phyloP scores from a whole-genome alignment of 2,329 filamentous ascomycete species.

The Nothophaeocryptopus gaeumannii region DNA sequence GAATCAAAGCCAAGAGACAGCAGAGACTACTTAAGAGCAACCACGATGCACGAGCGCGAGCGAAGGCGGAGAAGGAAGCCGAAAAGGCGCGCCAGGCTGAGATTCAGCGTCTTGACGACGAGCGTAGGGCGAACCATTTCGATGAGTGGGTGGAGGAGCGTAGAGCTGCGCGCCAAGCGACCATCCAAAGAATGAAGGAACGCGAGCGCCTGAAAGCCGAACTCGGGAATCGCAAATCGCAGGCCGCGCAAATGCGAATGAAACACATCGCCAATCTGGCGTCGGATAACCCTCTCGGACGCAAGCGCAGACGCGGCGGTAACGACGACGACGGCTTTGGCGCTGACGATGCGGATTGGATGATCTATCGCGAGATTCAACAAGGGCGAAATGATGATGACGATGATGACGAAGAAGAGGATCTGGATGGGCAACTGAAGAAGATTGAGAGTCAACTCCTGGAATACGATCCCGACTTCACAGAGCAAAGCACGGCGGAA shows the following conservation, averaged over 20 bases:
- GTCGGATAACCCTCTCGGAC: constrained; percentile 71
- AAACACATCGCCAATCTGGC: constrained; percentile 95
- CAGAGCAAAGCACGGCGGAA: constrained; percentile 85
- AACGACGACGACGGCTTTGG: constrained; percentile 97
- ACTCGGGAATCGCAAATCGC: constrained; percentile 91
- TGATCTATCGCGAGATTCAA: constrained; percentile 89
- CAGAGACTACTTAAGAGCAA: constrained; percentile 93
- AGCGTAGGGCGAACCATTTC: constrained; percentile 78
- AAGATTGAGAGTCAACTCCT: constrained; percentile 80
- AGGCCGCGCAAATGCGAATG: constrained; percentile 96
- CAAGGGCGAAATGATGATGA: constrained; percentile 87
- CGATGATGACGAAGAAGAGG: constrained; percentile 90
- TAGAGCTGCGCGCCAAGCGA: constrained; percentile 65
- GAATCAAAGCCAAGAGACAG: constrained; percentile 86
- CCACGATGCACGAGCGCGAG: constrained; percentile 86
- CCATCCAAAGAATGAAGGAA: constrained; percentile 85
- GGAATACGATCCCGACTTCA: constrained; percentile 81
- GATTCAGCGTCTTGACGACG: constrained; percentile 77
- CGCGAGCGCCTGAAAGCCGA: constrained; percentile 90
- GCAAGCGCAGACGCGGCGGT: constrained; percentile 79
- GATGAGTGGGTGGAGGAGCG: constrained; percentile 85
- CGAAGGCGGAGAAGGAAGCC: constrained; percentile 91
- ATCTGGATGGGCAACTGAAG: constrained; percentile 71
- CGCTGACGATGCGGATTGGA: constrained; percentile 96
- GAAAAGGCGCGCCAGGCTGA: constrained; percentile 83